Evolutionary conservation across 23 red algal species (phyloP), one percentile per base, ranked within the genome.

Genomic region (Gracilaria gracilis): DNA sequence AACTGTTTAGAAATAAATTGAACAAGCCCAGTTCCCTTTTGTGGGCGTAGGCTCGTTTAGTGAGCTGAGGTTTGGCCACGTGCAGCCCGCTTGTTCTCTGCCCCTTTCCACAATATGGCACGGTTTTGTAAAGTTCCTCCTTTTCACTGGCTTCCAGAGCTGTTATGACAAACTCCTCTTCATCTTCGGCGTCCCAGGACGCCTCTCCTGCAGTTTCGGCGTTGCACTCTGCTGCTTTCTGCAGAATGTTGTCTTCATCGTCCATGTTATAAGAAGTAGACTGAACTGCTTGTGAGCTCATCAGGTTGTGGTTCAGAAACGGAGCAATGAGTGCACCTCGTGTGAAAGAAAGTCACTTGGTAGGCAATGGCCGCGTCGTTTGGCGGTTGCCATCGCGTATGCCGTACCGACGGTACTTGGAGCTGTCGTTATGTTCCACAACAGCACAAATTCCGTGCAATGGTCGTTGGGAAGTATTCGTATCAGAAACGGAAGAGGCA

Each of bases 321-420:
- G 11, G 5, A 4, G 11, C 42, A 4, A 46, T 11, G 42, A 11
- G 5, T n/a, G n/a, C n/a, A n/a, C n/a, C n/a, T n/a, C n/a, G n/a
- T n/a, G 48, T 51, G 48, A 8, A 51, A 16, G 9, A 51, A 51
- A 51, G 48, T 51, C 8, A 51, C 16, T 51, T 16, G 8, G 16
- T 11, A 8, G 54, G 19, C 16, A 58, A 3, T 58, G 54, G 54
- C 54, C 54, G 2, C 4, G 54, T 7, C 23, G 6, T 58, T n/a
- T 58, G 54, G 54, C 54, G 54, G 54, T 58, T 58, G 42, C 42
- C 42, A n/a, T n/a, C n/a, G n/a, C n/a, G n/a, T n/a, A n/a, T n/a
- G n/a, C n/a, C n/a, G n/a, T n/a, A n/a, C n/a, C n/a, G n/a, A n/a
- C n/a, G n/a, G n/a, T 51, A 16, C 48, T 51, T 8, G 48, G 16